Evolutionary conservation across 768 basidiomycete species (phyloP), one percentile per base, ranked within the genome.

Genomic region (Boletus patriciae): DNA sequence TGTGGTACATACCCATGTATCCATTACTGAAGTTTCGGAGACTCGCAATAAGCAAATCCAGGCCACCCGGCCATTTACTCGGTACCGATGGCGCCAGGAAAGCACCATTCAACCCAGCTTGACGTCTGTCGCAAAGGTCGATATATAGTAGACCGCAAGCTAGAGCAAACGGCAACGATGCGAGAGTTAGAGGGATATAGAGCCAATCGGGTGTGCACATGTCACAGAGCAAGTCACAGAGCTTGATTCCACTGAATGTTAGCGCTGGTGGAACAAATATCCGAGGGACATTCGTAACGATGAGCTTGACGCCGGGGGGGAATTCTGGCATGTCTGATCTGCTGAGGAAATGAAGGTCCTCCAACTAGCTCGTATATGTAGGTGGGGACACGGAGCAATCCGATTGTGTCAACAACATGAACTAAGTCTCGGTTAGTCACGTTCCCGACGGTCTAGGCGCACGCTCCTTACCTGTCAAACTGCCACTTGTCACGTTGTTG

Each of bases 21-120:
- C 63, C 68, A 12, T 51, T 46, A 3, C 60, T 59, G 25, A 65
- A 50, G 23, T 63, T 66, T 12, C 54, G 57, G 27, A 72, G 13
- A 16, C 58, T 54, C 68, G n/a, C n/a, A n/a, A n/a, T n/a, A n/a
- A n/a, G 57, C 15, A 71, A 38, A 41, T 75, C 73, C 5, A 79
- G 36, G 37, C 74, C 72, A 23, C 73, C 73, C 3, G 74, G 74
- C 71, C 68, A 73, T 23, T 55, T 65, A 40, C 66, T 72, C 10
- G 61, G 43, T 15, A 75, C n/a, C 15, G 19, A 55, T 2, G 76
- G 76, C 8, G 76, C 65, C 34, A 72, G 46, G 25, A 69, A 52
- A 8, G 74, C 74, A 4, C 72, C 70, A 23, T 58, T 54, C 5
- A 42, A 16, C 7, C 40, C 47, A 34, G 62, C 62, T 31, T 62